Percentiles rank a stretch among this genome's conserved stretches.
Conservation (phyloP, 441 rosid species). For the Daphne laureola region DNA sequence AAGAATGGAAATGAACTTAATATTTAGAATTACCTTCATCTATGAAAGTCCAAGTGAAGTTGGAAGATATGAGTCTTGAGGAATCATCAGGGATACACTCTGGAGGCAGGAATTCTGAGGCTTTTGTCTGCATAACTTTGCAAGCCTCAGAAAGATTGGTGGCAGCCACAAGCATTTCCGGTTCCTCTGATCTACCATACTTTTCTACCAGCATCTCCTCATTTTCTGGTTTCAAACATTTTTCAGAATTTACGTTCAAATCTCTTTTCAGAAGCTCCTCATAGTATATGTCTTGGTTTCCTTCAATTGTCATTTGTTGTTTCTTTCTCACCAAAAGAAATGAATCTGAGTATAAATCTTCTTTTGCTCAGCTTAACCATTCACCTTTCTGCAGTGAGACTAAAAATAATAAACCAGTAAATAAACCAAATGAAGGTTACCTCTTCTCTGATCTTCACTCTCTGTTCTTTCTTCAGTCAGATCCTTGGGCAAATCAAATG, state of each 20-base stretch:
- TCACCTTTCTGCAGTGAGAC: not conserved
- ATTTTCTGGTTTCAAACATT: conserved; percentile 10
- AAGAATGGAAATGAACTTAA: not conserved
- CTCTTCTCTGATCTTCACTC: conserved; percentile 19
- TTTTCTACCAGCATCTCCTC: conserved; percentile 1
- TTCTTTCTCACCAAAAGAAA: conserved; percentile 23
- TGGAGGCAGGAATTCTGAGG: conserved; percentile 13
- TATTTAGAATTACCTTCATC: conserved; percentile 20
- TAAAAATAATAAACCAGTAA: conserved; percentile 8
- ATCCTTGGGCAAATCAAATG: conserved; percentile 16
- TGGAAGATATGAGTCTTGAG: conserved; percentile 8
- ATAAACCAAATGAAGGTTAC: conserved; percentile 14
- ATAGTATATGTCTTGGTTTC: conserved; percentile 15
- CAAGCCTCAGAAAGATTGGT: conserved; percentile 4
- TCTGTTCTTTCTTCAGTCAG: conserved; percentile 17
- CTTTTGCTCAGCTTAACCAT: conserved; percentile 8
- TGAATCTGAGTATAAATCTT: conserved; percentile 15
- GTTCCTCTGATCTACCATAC: conserved; percentile 11
- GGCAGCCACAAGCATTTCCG: conserved; percentile 5
- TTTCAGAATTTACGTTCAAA: conserved; percentile 15
- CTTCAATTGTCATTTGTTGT: conserved; percentile 15
- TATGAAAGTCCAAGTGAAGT: conserved; percentile 8
- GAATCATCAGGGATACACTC: conserved; percentile 4
- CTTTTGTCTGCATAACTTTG: conserved; percentile 3
- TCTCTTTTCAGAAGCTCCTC: conserved; percentile 14